Conservation (phyloP, 2,329 filamentous ascomycete genomes). For the Helotiales sp. region DNA sequence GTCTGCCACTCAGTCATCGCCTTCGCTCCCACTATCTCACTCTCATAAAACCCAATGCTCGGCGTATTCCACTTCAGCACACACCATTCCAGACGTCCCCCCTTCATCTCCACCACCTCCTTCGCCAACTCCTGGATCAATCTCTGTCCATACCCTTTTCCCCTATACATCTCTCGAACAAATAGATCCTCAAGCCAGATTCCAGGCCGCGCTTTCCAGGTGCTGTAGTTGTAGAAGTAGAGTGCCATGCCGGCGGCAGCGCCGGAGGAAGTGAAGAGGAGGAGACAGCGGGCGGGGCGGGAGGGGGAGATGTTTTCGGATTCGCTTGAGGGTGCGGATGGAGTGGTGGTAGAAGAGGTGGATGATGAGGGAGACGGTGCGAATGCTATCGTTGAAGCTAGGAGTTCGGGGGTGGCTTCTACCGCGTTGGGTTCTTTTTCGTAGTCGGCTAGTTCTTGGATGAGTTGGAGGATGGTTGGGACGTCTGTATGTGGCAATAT, state of each 20-base stretch:
- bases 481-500: conserved; percentile 63
- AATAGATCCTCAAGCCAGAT: conserved; percentile 96
- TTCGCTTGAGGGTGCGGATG: conserved; percentile 45
- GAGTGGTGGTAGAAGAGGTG: conserved; percentile 44
- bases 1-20: conserved; percentile 74
- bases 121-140: conserved; percentile 78
- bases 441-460: conserved; percentile 86
- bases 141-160: conserved; percentile 78
- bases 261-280: conserved; percentile 59
- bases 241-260: conserved; percentile 76
- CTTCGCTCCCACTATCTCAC: conserved; percentile 65
- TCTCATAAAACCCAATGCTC: conserved; percentile 84
- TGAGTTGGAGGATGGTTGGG: conserved; percentile 77
- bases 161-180: conserved; percentile 72
- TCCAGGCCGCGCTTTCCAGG: conserved; percentile 85
- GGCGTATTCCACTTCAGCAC: conserved; percentile 94
- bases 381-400: conserved; percentile 80
- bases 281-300: conserved; percentile 76
- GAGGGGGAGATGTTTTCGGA: conserved; percentile 60
- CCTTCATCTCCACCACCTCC: conserved; percentile 74
- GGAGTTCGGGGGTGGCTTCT: conserved; percentile 72
- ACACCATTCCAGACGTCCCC: conserved; percentile 83
- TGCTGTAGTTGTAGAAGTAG: conserved; percentile 96
- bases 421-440: conserved; percentile 78
- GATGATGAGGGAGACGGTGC: conserved; percentile 55